Base-by-base conservation (phyloP, 2,329 filamentous ascomycete species). In the Cylindrodendrum hubeiense region DNA sequence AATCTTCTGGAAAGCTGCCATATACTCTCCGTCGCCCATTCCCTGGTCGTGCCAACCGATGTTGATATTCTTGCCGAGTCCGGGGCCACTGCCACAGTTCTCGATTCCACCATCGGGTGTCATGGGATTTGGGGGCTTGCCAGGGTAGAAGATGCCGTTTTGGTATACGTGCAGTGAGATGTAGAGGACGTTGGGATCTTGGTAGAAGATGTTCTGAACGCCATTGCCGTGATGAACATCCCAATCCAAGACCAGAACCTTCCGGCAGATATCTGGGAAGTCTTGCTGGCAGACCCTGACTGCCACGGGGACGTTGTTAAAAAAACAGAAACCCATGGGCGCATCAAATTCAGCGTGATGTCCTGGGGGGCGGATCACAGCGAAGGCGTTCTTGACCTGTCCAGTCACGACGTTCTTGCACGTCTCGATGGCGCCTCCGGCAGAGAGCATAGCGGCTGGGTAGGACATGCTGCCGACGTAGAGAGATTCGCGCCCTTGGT, bases 21-120 rank as follows among this genome's bases (percentile, higher is more conserved):
- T 89, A 79, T 99, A 99, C 78, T 99, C 96, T 5, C 93, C 95
- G 78, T 99, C 96, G 1, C 94, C 94, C 94, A 99, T 98, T 0
- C 91, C 89, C 71, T 91, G 89, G 49, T 87, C 85, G 60, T 89
- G 85, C 89, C 89, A 91, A 30, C 86, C 87, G 49, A 91, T 91
- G 72, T 91, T 91, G 77, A 91, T 82, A 75, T 91, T 91, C 73
- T 84, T 88, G 4, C 89, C 89, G 5, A 87, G 76, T 1, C 88
- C 89, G 0, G 77, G 72, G 0, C 84, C 87, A 2, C 80, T 79
- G 26, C 89, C 89, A 64, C 87, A 87, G 61, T 89, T 87, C 68
- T 88, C 85, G 34, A 89, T 81, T 24, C 87, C 87, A 24, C 89
- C 89, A 72, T 91, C 89, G 0, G 89, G 87, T 5, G 85, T 84